phyloP scores from a whole-genome alignment of 2,329 filamentous ascomycete genomes.

The Tolypocladium tundrense region DNA sequence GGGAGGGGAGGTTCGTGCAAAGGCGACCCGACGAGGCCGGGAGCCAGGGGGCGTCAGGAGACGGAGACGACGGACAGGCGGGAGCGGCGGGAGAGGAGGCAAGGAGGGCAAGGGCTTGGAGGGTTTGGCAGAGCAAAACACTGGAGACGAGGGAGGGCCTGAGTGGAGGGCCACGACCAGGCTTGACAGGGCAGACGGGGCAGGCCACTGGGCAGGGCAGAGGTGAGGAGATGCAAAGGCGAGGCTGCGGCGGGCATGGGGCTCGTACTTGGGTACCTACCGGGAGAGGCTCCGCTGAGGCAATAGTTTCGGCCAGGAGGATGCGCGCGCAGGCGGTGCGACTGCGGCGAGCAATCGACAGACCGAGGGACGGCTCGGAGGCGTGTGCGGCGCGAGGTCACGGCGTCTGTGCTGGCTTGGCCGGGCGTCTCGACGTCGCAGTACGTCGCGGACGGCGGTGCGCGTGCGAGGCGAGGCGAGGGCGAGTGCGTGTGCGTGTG shows the following conservation, averaged over 20 bases:
- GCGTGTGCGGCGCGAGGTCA: not conserved
- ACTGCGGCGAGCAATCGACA: not conserved
- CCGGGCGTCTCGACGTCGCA: not conserved
- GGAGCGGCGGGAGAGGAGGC: not conserved
- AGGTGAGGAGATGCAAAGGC: not conserved
- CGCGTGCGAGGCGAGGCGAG: not conserved
- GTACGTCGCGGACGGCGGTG: not conserved
- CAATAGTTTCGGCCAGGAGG: not conserved
- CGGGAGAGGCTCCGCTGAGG: not conserved
- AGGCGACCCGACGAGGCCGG: not conserved
- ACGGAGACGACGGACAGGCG: not conserved
- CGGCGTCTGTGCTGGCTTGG: not conserved
- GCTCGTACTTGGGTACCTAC: not conserved
- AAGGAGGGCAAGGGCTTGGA: not conserved
- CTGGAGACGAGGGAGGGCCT: not conserved
- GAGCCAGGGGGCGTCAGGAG: not conserved
- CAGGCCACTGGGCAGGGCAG: not conserved
- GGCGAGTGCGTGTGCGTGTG: not conserved
- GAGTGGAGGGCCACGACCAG: not conserved
- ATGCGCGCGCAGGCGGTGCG: not conserved
- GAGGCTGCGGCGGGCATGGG: not conserved
- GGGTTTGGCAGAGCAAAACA: not conserved
- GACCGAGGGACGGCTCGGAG: not conserved
- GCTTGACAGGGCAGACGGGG: too few relatives aligned
- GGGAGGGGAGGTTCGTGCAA: not conserved